Evolutionary conservation across 2,329 filamentous ascomycete genomes (phyloP), one percentile per base, ranked within the genome.

Genomic region (Fusarium nematophilum): DNA sequence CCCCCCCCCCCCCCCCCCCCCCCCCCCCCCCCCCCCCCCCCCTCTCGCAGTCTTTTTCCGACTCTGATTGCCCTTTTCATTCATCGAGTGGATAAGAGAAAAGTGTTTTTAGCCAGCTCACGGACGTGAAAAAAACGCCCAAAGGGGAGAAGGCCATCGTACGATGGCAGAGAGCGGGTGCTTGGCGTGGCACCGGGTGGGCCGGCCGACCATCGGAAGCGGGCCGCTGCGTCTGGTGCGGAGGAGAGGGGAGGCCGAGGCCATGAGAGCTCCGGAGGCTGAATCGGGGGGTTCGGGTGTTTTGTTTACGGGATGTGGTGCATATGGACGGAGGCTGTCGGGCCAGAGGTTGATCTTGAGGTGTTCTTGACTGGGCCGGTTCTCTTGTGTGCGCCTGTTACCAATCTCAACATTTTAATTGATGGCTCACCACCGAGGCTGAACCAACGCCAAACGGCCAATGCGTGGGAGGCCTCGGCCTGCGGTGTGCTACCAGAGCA

Each of bases 191-290:
- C 38, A 38, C 53, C 54, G 59, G 50, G 66, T 68, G 66, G 66
- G 46, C 53, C 60, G 59, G 46, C 15, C 62, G 57, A 53, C 44
- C 66, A 69, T 59, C 62, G 53, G 66, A 66, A 68, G 60, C 66
- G 66, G 64, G 54, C 66, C 62, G 66, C 45, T 54, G 52, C 37
- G 60, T 49, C 21, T 29, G 52, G 40, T 37, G 61, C 54, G 46
- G 39, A 48, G 50, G n/a, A n/a, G n/a, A n/a, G n/a, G n/a, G n/a
- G n/a, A n/a, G 43, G 29, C 26, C 25, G 34, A 37, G 29, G 46
- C 9, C 26, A 37, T 58, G 37, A 37, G 50, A 55, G 29, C 52
- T 43, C 44, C 52, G 43, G 53, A 44, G 33, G 40, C n/a, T n/a
- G n/a, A n/a, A 36, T 59, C 36, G 46, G 53, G 36, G 36, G 36